A percentile compares a stretch with the other conserved stretches of the same genome.
Evolutionary conservation across 768 basidiomycete genomes (phyloP).

Genomic region (Tubosaeta brunneosetosa): DNA sequence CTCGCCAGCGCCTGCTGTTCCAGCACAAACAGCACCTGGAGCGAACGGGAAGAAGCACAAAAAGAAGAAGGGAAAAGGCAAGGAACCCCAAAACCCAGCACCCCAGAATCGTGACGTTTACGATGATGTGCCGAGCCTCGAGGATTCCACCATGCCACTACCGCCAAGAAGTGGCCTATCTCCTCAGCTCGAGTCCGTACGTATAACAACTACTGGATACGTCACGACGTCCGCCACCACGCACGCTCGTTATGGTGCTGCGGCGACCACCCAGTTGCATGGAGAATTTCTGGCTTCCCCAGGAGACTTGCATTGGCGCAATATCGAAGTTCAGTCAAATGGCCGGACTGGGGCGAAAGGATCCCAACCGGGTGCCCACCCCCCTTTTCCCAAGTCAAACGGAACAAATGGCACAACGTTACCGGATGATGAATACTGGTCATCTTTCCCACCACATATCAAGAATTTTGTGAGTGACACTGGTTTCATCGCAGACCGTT

Average conservation of each 20-base stretch:
- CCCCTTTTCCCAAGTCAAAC: conserved; percentile 20
- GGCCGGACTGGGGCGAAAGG: conserved; percentile 26
- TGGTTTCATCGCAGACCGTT: conserved; percentile 18
- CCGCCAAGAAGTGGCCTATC: conserved; percentile 35
- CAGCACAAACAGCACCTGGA: conserved; percentile 7
- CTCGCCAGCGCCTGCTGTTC: conserved; percentile 5
- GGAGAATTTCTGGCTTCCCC: conserved; percentile 58
- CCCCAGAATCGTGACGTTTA: conserved; percentile 14
- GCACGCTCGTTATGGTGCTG: conserved; percentile 28
- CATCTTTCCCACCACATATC: conserved; percentile 61
- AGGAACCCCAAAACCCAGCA: conserved; percentile 15
- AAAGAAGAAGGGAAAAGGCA: conserved; percentile 44
- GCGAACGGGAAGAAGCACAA: conserved; percentile 37
- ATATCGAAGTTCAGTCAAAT: conserved; percentile 27
- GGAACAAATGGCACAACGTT: conserved; percentile 18
- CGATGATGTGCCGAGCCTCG: conserved; percentile 24
- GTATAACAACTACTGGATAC: conserved; percentile 43
- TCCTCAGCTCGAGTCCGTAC: conserved; percentile 46
- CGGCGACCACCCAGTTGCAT: conserved; percentile 40
- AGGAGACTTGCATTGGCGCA: conserved; percentile 55
- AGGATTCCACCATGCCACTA: conserved; percentile 15
- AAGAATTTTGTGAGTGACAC: conserved; percentile 58
- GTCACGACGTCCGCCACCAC: conserved; percentile 35
- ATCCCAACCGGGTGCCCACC: conserved; percentile 11
- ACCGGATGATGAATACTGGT: conserved; percentile 66